A percentile compares a stretch with the other conserved stretches of the same genome.
These are phyloP conservation scores for Salix viminalis DNA, from an alignment of 345 rosid species.

Conservation along the genomic window DNA sequence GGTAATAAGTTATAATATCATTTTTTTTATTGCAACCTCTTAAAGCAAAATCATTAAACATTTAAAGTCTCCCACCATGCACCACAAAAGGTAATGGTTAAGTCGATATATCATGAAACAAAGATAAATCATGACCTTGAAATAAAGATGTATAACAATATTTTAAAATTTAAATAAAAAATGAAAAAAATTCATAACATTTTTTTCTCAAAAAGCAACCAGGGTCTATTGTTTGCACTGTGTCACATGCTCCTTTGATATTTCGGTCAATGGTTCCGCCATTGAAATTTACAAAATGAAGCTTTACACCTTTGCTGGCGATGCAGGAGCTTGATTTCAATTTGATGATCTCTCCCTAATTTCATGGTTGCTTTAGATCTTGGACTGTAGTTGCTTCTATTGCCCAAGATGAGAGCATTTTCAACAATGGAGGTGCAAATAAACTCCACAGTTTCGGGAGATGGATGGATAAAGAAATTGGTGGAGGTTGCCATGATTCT, in stretches of 20 bases:
- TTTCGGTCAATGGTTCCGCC: not conserved
- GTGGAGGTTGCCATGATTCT: conserved; percentile 67
- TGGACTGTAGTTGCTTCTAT: conserved; percentile 27
- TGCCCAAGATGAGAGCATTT: conserved; percentile 34
- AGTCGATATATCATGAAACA: too few relatives aligned
- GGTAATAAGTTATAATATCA: too few relatives aligned
- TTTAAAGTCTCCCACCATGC: too few relatives aligned
- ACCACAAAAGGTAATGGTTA: too few relatives aligned
- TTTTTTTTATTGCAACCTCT: too few relatives aligned
- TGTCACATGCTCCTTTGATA: not conserved
- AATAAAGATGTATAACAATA: too few relatives aligned
- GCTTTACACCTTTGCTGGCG: conserved; percentile 12
- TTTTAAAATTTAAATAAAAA: too few relatives aligned
- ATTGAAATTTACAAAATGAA: not conserved
- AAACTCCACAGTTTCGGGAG: conserved; percentile 79
- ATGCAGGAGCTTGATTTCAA: conserved; percentile 23
- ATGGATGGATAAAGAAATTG: conserved; percentile 76
- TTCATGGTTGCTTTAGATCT: conserved; percentile 21
- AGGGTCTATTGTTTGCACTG: conserved; percentile 19
- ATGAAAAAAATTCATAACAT: too few relatives aligned
- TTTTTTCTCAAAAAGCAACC: conserved; percentile 19
- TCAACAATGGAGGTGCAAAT: conserved; percentile 26
- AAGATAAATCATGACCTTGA: too few relatives aligned
- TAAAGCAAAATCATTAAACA: too few relatives aligned
- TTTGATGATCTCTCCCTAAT: conserved; percentile 19